phyloP scores from a whole-genome alignment of 768 basidiomycete genomes.

The Lactifluus rugatus region DNA sequence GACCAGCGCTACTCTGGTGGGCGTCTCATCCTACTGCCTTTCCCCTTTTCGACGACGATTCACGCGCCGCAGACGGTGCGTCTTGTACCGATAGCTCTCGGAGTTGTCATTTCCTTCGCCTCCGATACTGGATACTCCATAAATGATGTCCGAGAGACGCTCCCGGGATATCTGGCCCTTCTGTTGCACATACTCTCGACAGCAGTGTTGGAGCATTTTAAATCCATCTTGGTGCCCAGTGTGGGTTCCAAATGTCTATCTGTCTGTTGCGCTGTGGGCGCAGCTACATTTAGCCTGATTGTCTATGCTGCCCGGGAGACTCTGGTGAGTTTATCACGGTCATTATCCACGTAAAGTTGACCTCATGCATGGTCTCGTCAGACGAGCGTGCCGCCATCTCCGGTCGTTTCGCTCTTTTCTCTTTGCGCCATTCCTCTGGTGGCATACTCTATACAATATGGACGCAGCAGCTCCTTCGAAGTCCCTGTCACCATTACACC shows the following conservation, averaged over 20 bases:
- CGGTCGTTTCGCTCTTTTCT: conserved; percentile 46
- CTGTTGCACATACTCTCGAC: conserved; percentile 50
- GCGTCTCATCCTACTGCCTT: conserved; percentile 16
- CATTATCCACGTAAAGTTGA: background rate
- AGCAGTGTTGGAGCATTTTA: conserved; percentile 52
- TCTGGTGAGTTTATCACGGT: conserved; percentile 35
- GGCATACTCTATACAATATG: conserved; percentile 51
- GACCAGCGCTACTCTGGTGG: conserved; percentile 39
- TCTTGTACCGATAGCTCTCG: conserved; percentile 35
- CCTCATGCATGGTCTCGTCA: background rate
- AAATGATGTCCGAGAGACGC: conserved; percentile 33
- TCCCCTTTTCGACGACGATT: background rate
- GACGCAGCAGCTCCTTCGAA: conserved; percentile 43
- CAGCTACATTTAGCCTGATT: conserved; percentile 51
- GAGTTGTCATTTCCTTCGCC: conserved; percentile 46
- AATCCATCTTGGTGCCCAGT: conserved; percentile 46
- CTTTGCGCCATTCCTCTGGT: conserved; percentile 52
- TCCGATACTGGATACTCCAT: conserved; percentile 42
- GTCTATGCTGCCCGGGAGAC: conserved; percentile 53
- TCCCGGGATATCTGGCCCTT: conserved; percentile 62
- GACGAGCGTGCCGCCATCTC: conserved; percentile 31
- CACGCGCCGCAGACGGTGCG: conserved; percentile 37
- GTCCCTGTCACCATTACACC: conserved; percentile 40
- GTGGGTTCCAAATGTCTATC: conserved; percentile 47
- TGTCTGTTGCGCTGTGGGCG: conserved; percentile 50